Evolutionary conservation across 441 rosid species (phyloP), one percentile per base, ranked within the genome.

Genomic region (Euphorbia schlechtendalii): DNA sequence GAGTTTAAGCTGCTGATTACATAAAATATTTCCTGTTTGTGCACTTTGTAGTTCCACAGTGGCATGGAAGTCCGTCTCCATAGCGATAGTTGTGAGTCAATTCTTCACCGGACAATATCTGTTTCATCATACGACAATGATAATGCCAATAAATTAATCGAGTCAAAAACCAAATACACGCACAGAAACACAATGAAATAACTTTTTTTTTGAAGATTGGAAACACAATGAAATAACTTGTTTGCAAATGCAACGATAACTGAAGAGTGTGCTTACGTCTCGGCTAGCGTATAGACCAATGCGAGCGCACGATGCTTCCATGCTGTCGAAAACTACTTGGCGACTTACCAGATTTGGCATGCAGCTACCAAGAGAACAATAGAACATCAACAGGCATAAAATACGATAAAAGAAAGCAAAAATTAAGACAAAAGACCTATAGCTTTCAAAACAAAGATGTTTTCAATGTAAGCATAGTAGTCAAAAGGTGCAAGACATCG

Each of bases 71-170:
- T 53, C 84, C 92, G 77, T 80, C 83, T 64, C 81, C 72, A 22
- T 77, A 79, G 51, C 71, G 85, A 73, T 83, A 90, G 78, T 86
- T 83, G 57, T 74, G 80, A 0, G 97, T 88, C 73, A 92, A 76
- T 75, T 95, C 99, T 75, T 95, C 97, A 38, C 99, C 96, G 18
- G 69, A 73, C 64, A 89, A 78, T 75, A 95, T 95, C 99, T 95
- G 97, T 78, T 40, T 73, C 77, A 68, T 25, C 21, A 55, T 10
- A 69, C n/a, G n/a, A n/a, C n/a, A n/a, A n/a, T 17, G 58, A 56
- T 34, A 65, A 56, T 61, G 58, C 59, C 20, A 68, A 65, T 25
- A 21, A 56, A 68, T 28, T 15, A 65, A 49, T 45, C 25, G 66
- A 55, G 45, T 5, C n/a, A 30, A 61, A n/a, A 45, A 30, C 15